A percentile compares a stretch with the other conserved stretches of the same genome.
Conservation (phyloP, 257 asterid species). For the Parsonsia alboflavescens region DNA sequence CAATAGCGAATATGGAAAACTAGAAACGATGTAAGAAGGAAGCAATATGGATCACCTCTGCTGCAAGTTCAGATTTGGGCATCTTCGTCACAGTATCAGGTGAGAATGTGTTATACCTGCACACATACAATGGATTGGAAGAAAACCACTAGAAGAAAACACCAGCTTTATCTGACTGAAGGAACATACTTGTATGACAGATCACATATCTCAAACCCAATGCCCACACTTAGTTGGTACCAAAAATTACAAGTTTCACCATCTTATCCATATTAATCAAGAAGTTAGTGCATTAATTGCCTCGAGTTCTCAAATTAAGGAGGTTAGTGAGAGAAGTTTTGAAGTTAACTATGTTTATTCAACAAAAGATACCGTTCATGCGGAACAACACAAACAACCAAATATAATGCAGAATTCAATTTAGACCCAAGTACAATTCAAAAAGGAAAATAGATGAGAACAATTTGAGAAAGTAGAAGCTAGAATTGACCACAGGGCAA, state of each 20-base stretch:
- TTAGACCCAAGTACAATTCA: neutral
- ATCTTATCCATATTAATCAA: neutral
- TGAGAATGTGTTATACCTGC: conserved; percentile 78
- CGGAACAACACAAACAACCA: neutral
- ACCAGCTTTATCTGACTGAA: neutral
- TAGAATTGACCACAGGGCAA: neutral
- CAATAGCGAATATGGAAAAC: neutral
- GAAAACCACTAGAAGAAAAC: neutral
- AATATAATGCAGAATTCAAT: neutral
- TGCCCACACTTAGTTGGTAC: neutral
- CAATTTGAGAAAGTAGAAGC: neutral
- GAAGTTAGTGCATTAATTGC: too few relatives aligned
- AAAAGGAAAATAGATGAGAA: neutral
- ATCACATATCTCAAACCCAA: neutral
- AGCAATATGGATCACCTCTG: conserved; percentile 51
- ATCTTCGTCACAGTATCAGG: conserved; percentile 82
- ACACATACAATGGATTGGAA: neutral
- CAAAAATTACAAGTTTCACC: neutral
- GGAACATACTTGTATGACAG: neutral
- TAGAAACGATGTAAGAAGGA: neutral
- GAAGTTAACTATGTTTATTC: neutral
- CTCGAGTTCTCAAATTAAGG: neutral
- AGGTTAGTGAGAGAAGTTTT: neutral
- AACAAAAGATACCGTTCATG: neutral
- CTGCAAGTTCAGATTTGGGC: conserved; percentile 78